Evolutionary conservation across 768 basidiomycete genomes (phyloP), one percentile per base, ranked within the genome.

Genomic region (Pluteus cervinus): DNA sequence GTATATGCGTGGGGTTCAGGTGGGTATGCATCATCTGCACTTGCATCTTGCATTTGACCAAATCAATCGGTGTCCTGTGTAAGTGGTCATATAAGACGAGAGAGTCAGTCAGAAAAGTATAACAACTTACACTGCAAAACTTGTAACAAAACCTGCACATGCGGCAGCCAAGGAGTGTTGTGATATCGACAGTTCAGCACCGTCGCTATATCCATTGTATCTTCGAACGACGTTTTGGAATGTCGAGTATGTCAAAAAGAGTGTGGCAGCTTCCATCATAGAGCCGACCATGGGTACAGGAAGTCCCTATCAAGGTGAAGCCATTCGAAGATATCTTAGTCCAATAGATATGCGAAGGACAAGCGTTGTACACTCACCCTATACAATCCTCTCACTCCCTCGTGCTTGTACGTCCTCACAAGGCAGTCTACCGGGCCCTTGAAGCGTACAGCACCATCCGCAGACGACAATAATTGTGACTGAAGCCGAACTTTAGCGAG

Each of bases 41-140:
- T 58, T 96, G 93, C 91, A 97, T 94, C 58, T 90, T 89, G 66
- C 91, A 96, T 62, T 98, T 96, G 41, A 97, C 77, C 33, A 96
- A 81, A 51, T 96, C 93, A 40, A 97, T 82, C 1, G 93, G 93
- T 0, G 92, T 96, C 20, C 88, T 90, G 50, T 17, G 32, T 25
- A 14, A 45, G 26, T 16, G n/a, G 36, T 44, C 14, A 33, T 37
- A 29, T 12, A 15, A 25, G 37, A 36, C 20, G 33, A 25, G 11
- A 32, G 25, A 15, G 23, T 36, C 5, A 23, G 17, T 25, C 18
- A 18, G 14, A 4, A 3, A 39, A 24, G 28, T 33, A 9, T 29
- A 37, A 33, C 18, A 5, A 73, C 85, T 39, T 47, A 90, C 86
- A 98, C 63, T 36, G 92, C 71, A 57, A 93, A 91, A 50, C 89